Percentiles rank a stretch among this genome's conserved stretches.
Conservation (phyloP, 176 grass and related monocot genomes). For the Oryza punctata region DNA sequence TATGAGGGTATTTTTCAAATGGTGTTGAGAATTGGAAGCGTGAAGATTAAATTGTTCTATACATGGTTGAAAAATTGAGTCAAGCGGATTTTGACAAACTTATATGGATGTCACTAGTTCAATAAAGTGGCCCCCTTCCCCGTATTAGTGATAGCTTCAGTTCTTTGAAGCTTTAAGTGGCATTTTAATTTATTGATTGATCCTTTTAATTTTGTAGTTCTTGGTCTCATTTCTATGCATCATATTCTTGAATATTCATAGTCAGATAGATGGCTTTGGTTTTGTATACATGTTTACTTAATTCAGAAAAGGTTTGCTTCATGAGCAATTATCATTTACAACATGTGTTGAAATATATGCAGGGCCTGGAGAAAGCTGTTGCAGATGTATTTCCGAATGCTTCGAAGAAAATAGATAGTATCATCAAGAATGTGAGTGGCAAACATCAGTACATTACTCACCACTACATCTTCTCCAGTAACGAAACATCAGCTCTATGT, state of each 20-base stretch:
- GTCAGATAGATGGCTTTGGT: conserved; percentile 15
- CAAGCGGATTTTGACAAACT: not conserved
- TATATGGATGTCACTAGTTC: conserved; percentile 10
- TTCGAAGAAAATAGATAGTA: conserved; percentile 76
- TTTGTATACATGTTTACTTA: conserved; percentile 21
- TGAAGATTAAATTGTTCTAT: not conserved
- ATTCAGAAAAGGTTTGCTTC: conserved; percentile 11
- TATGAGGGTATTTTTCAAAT: not conserved
- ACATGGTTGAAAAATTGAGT: not conserved
- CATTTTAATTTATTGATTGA: conserved; percentile 22
- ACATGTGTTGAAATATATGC: conserved; percentile 34
- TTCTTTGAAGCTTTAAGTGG: conserved; percentile 25
- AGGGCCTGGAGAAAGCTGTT: conserved; percentile 95
- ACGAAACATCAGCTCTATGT: conserved; percentile 13
- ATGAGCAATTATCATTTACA: conserved; percentile 10
- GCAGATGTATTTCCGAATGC: conserved; percentile 65
- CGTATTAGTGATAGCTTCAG: conserved; percentile 3
- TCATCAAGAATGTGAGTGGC: conserved; percentile 83
- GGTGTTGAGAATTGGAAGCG: not conserved
- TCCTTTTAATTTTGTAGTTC: not conserved
- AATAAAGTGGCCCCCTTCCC: not conserved
- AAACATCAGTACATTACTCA: conserved; percentile 29
- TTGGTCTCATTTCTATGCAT: conserved; percentile 8
- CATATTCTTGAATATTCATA: conserved; percentile 13
- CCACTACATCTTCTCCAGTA: not conserved